Evolutionary conservation across 2,329 filamentous ascomycete genomes (phyloP), one percentile per base, ranked within the genome.

Genomic region (Exophiala phaeomuriformis): DNA sequence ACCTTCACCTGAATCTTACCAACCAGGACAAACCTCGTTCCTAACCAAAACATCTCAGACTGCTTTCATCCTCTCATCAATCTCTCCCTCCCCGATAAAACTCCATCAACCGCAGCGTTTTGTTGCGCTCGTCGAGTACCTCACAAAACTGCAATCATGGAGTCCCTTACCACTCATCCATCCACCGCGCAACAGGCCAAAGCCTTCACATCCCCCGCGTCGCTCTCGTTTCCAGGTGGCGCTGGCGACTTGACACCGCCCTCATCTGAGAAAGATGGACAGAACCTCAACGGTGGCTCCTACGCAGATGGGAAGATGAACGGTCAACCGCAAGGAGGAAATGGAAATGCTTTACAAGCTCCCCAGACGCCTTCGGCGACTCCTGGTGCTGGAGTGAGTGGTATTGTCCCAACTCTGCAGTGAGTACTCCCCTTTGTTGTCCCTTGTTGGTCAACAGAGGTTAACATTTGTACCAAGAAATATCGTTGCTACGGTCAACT

Each of bases 401-500:
- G 90, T 67, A 86, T 95, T 69, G 88, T 90, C 68, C 90, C 90
- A 65, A 94, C 88, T 65, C 80, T 96, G 81, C 89, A 96, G 90
- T 95, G 88, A 89, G 90, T 93, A 85, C 51, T 45, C 84, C 71
- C 71, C 69, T 61, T 66, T 64, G 64, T 66, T 69, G 68, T 68
- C 69, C 67, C 69, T 70, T 66, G 68, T 49, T 69, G 68, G 65
- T 64, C 64, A 71, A 69, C 72, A 73, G 68, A 72, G 72, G 75
- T 77, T 75, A 77, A 75, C 70, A 67, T 70, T 62, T 59, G 55
- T 58, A 61, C 64, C 46, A 89, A 94, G 89, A 84, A 96, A 97
- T 77, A 95, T 97, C 76, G 91, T 97, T 73, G 91, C 93, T 64
- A 98, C 93, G 64, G 93, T 97, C 77, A 97, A 97, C 73, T 81